Percentiles rank a stretch among this genome's conserved stretches.
Conservation (phyloP, 805 yeast genomes). For the Candida tallmaniae region DNA sequence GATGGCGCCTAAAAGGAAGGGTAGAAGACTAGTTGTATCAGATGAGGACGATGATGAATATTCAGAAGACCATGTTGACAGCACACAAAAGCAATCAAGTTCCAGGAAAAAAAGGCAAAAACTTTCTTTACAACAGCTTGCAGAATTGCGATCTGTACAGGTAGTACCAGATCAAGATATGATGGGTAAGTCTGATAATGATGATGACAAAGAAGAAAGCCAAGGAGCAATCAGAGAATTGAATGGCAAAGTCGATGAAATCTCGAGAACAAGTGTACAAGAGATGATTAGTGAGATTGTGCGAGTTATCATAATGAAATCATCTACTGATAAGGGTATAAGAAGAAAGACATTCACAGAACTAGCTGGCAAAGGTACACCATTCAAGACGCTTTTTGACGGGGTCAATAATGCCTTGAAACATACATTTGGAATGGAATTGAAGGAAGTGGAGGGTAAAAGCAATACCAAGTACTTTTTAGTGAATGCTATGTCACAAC, state of each 20-base stretch:
- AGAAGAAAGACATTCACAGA: conserved; percentile 5
- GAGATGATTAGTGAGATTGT: conserved; percentile 9
- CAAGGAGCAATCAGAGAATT: not conserved
- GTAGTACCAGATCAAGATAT: not conserved
- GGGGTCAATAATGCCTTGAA: conserved; percentile 16
- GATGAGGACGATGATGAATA: conserved; percentile 1
- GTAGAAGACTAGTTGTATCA: no score
- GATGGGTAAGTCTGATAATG: no score
- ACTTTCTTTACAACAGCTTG: not conserved
- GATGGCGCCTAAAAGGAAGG: no score
- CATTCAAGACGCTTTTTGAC: conserved; percentile 15
- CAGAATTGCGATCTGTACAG: not conserved
- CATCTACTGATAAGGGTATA: conserved; percentile 2
- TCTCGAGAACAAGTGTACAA: not conserved
- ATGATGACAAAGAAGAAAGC: not conserved
- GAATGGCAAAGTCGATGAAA: not conserved
- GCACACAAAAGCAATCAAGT: not conserved
- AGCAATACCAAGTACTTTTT: conserved; percentile 12
- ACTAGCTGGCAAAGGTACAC: not conserved
- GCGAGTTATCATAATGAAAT: conserved; percentile 16
- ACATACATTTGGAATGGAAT: conserved; percentile 23
- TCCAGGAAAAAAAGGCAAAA: conserved; percentile 1
- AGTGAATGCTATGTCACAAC: conserved; percentile 16
- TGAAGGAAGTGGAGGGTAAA: conserved; percentile 13
- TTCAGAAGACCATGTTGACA: not conserved